Base-by-base conservation (phyloP, 163 green algal genomes). In the Coccomyxa subellipsoidea region DNA sequence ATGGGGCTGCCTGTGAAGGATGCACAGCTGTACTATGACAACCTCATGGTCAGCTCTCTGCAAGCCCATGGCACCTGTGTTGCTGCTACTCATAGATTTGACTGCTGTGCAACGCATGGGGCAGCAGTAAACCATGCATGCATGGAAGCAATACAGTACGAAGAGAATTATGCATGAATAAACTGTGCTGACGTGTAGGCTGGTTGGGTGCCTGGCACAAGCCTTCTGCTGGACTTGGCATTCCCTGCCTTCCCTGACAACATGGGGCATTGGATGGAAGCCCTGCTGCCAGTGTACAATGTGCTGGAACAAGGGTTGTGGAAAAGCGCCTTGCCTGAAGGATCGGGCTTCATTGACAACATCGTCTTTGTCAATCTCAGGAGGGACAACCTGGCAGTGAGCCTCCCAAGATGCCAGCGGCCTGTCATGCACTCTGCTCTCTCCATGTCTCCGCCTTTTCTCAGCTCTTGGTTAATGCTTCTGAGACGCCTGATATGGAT, bases 241-340 rank as follows among this genome's bases (percentile, higher is more conserved):
- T 95, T 95, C 82, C 84, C 90, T 23, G 85, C 88, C 34, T 93
- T 90, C 77, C 84, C 91, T 0, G 87, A 94, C 75, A 93, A 96
- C 87, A 81, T 94, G 71, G 93, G 92, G 8, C 91, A 95, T 84
- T 97, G 93, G 93, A 84, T 87, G 8, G 93, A 97, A 86, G 79
- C 92, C 37, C 87, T 96, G 81, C 80, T 93, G 53, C 92, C 93
- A 12, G 72, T 91, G 0, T 92, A 91, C 82, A 90, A 77, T 29
- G 78, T 85, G 4, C 85, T 96, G 21, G 38, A 27, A 6, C 76
- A 80, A 39, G 84, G 76, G 27, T 36, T 29, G 0, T 90, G 88
- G 85, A 78, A 34, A 29, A 34, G 84, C 29, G 38, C 69, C 27
- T 38, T 84, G 12, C 75, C 79, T n/a, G 76, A 77, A 3, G 29